phyloP scores from a whole-genome alignment of 257 asterid species.

The Voacanga thouarsii region DNA sequence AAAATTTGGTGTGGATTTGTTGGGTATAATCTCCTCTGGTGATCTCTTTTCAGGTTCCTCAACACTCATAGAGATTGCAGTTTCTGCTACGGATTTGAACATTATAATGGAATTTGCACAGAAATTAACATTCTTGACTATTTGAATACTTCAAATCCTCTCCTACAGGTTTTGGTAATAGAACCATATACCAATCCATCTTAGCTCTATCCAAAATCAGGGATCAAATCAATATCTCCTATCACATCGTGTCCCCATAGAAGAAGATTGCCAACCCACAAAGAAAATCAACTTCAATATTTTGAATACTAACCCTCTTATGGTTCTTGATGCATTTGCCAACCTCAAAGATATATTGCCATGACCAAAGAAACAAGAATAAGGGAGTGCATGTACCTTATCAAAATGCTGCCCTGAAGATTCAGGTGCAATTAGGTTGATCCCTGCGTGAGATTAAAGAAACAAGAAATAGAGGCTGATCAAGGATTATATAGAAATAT shows the following conservation, averaged over 20 bases:
- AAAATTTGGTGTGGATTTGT: slow-evolving; percentile 42
- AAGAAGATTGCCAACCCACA: background rate
- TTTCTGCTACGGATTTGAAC: slow-evolving; percentile 29
- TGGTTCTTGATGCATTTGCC: slow-evolving; percentile 3
- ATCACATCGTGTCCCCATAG: background rate
- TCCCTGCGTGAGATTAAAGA: slow-evolving; percentile 9
- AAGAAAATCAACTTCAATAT: background rate
- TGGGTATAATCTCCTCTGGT: slow-evolving; percentile 25
- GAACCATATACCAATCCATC: slow-evolving; percentile 1
- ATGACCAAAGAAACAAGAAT: background rate
- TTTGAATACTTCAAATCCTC: slow-evolving; percentile 8
- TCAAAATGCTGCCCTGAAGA: background rate
- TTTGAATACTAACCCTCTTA: background rate
- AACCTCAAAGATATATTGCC: background rate
- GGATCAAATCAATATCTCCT: background rate
- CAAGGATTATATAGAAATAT: background rate
- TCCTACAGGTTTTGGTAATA: background rate
- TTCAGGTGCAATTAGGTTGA: background rate
- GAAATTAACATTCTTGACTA: slow-evolving; percentile 27
- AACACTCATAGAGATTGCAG: slow-evolving; percentile 13
- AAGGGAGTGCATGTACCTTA: slow-evolving; percentile 8
- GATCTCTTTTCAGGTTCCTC: slow-evolving; percentile 19
- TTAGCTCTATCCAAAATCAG: background rate
- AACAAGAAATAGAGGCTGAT: background rate
- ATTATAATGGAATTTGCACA: slow-evolving; percentile 17